Base-by-base conservation (phyloP, 2,329 filamentous ascomycete genomes). In the Madurella fahalii region DNA sequence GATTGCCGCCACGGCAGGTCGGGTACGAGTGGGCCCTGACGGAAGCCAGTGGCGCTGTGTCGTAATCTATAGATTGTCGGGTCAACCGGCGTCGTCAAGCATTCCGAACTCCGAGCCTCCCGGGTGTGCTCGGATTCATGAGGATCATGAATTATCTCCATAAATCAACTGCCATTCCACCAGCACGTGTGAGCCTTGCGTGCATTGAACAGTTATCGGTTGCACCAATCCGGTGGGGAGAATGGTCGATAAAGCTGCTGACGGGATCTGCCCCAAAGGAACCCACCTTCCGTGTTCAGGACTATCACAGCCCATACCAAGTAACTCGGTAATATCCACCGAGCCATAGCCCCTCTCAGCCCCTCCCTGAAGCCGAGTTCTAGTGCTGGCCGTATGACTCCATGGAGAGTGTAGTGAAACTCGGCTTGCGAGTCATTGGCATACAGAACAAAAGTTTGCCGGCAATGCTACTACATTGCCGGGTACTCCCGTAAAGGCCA, bases 111-210 rank as follows among this genome's bases (percentile, higher is more conserved):
- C 50, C 50, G 45, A 48, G 32, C 40, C 15, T 41, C 34, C 25
- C 37, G 16, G 31, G 11, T 37, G 40, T 34, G 18, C 32, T 25
- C 40, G 32, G 39, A 17, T 46, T 13, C 9, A 13, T 8, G 13
- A 9, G 46, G 34, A 11, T 15, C 34, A 37, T 37, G 34, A 11
- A 37, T 11, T 37, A n/a, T 39, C 40, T 25, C 25, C 25, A 25
- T 34, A 20, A 41, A 50, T 43, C 43, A 42, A n/a, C 42, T 9
- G 16, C 20, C 43, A 34, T 20, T 30, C 31, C 43, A 47, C 32
- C 41, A 15, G 48, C 48, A 55, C 48, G 43, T 55, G 53, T 40
- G 20, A 39, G 48, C 5, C 40, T 32, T 25, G n/a, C 12, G 40
- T 18, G 13, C 18, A 15, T n/a, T 34, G 37, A 39, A 45, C 34